A percentile compares a stretch with the other conserved stretches of the same genome.
Evolutionary conservation across 108 stramenopile genomes (phyloP).

Genomic region (Parietichytrium sp.): DNA sequence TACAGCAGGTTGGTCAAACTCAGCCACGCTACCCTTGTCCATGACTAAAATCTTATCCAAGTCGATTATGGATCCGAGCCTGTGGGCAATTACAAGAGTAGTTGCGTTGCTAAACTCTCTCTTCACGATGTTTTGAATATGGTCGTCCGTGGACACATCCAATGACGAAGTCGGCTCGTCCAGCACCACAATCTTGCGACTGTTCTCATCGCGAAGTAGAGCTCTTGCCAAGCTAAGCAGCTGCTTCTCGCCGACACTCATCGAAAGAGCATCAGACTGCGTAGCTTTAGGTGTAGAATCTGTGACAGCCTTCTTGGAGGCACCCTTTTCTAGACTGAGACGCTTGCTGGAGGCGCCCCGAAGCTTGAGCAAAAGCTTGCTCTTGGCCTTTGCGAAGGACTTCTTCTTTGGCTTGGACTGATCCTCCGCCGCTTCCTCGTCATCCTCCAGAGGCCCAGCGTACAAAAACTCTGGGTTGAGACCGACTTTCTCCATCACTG

Average conservation of each 20-base stretch:
- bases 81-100: constrained; percentile 76
- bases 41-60: constrained; percentile 86
- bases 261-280: constrained; percentile 37
- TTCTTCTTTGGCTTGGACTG: constrained; percentile 52
- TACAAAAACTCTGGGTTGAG: constrained; percentile 53
- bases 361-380: too few species aligned
- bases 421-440: constrained; percentile 58
- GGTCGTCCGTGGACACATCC: constrained; percentile 75
- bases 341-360: too few species aligned
- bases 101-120: constrained; percentile 50
- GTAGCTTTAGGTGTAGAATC: too few species aligned
- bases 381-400: constrained; percentile 63
- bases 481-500: constrained; percentile 76
- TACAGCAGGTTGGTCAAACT: constrained; percentile 58
- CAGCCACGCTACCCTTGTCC: constrained; percentile 77
- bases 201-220: constrained; percentile 68
- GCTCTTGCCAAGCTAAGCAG: constrained; percentile 89
- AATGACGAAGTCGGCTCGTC: constrained; percentile 90
- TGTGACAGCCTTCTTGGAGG: too few species aligned
- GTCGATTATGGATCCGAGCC: constrained; percentile 92
- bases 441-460: neutral
- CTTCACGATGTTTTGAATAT: constrained; percentile 65
- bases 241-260: constrained; percentile 83
- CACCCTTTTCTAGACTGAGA: too few species aligned
- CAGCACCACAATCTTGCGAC: constrained; percentile 66